Evolutionary conservation across 2,329 filamentous ascomycete species (phyloP).

Genomic region (Trichothecium roseum): DNA sequence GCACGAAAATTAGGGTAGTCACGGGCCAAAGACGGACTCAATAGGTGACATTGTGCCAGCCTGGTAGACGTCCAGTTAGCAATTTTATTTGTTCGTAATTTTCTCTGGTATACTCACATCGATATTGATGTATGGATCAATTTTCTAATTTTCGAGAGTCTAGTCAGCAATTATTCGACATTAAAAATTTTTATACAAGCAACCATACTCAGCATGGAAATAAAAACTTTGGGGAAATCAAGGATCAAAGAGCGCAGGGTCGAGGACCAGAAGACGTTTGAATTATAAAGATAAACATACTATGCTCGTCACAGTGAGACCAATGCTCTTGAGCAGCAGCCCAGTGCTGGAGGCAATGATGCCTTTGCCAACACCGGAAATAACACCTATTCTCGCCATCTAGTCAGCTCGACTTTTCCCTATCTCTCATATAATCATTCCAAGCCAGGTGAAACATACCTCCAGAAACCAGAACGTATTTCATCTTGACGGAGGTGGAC

Average conservation of each 20-base stretch:
- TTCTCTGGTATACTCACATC: too few relatives aligned
- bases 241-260: too few relatives aligned
- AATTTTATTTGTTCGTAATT: too few relatives aligned
- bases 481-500: constrained; percentile 44
- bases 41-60: neutral
- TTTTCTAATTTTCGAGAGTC: too few relatives aligned
- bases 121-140: too few relatives aligned
- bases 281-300: too few relatives aligned
- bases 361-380: constrained; percentile 37
- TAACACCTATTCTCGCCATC: constrained; percentile 19
- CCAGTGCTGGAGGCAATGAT: constrained; percentile 35
- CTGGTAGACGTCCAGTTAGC: too few relatives aligned
- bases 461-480: constrained; percentile 73
- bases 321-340: constrained; percentile 68
- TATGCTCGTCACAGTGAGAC: constrained; percentile 52
- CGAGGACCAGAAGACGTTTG: too few relatives aligned
- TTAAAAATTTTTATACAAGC: too few relatives aligned
- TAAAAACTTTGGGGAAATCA: too few relatives aligned
- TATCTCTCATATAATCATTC: neutral
- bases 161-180: too few relatives aligned
- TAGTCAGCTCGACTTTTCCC: neutral
- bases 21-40: constrained; percentile 1
- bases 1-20: neutral
- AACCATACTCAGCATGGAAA: too few relatives aligned
- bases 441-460: constrained; percentile 32